phyloP scores from a whole-genome alignment of 2,329 filamentous ascomycete genomes.

The Rhinocladiella mackenziei region DNA sequence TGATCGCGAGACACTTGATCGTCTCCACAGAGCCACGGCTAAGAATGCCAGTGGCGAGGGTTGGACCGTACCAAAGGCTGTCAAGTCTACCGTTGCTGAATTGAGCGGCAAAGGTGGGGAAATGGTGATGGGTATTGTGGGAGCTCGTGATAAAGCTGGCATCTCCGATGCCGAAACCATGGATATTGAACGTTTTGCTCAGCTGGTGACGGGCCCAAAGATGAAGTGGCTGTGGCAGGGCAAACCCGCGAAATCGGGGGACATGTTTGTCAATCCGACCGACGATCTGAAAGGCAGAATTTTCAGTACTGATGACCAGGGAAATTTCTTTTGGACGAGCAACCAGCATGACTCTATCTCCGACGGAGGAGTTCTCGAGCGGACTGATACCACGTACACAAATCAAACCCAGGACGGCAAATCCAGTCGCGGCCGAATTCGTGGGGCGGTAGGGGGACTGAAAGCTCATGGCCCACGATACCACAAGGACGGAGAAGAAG shows the following conservation, averaged over 20 bases:
- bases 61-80: slow-evolving; percentile 87
- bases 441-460: slow-evolving; percentile 21
- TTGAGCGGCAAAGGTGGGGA: slow-evolving; percentile 91
- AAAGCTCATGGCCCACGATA: slow-evolving; percentile 16
- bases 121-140: slow-evolving; percentile 92
- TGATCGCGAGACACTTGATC: slow-evolving; percentile 77
- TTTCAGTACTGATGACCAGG: slow-evolving; percentile 45
- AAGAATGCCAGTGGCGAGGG: slow-evolving; percentile 86
- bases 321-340: slow-evolving; percentile 45
- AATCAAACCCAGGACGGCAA: slow-evolving; percentile 19
- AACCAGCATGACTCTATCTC: slow-evolving; percentile 27
- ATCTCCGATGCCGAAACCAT: slow-evolving; percentile 90
- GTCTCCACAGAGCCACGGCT: slow-evolving; percentile 75
- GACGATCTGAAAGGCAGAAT: slow-evolving; percentile 36
- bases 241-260: slow-evolving; percentile 66
- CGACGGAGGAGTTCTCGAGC: slow-evolving; percentile 18
- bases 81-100: slow-evolving; percentile 92
- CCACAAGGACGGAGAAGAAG: slow-evolving; percentile 14
- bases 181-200: slow-evolving; percentile 79
- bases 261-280: slow-evolving; percentile 29
- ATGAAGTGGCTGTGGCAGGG: slow-evolving; percentile 94
- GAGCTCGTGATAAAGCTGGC: slow-evolving; percentile 77
- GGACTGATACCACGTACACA: slow-evolving; percentile 19
- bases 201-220: slow-evolving; percentile 72
- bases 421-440: slow-evolving; percentile 18